These are phyloP conservation scores for Limonium bicolor DNA, from an alignment of 148 eudicot species.

Conservation along the genomic window DNA sequence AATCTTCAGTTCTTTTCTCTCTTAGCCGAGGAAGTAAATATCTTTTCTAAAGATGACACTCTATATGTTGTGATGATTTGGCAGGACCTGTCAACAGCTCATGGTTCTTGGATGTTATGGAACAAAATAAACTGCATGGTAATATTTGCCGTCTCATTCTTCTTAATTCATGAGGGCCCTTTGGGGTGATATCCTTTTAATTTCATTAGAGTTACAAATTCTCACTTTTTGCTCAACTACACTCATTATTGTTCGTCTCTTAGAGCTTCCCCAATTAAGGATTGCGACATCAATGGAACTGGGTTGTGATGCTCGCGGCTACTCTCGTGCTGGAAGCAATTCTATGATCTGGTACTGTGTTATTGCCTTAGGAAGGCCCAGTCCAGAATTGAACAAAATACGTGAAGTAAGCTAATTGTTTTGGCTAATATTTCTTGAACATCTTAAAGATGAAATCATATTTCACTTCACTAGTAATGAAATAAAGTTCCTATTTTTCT, in stretches of 20 bases:
- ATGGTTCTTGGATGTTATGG: slow-evolving; percentile 53
- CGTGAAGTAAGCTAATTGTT: slow-evolving; percentile 87
- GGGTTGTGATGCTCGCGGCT: slow-evolving; percentile 81
- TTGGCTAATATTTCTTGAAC: too few species aligned
- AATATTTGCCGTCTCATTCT: too few species aligned
- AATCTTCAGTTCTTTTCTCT: background rate
- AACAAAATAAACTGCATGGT: slow-evolving; percentile 86
- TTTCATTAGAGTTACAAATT: too few species aligned
- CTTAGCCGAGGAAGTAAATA: background rate
- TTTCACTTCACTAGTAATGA: too few species aligned
- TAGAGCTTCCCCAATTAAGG: slow-evolving; percentile 87
- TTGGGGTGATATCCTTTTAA: background rate
- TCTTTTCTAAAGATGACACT: too few species aligned
- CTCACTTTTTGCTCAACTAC: too few species aligned
- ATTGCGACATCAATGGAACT: slow-evolving; percentile 76
- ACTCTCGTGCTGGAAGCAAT: slow-evolving; percentile 67
- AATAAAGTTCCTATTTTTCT: too few species aligned
- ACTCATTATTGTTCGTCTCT: too few species aligned
- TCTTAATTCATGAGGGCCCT: too few species aligned
- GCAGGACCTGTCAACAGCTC: slow-evolving; percentile 68
- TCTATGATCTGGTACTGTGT: slow-evolving; percentile 78
- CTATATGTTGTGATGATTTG: too few species aligned
- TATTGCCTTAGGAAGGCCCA: slow-evolving; percentile 62
- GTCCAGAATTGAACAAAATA: slow-evolving; percentile 68
- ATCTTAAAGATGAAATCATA: too few species aligned